Evolutionary conservation across 2,329 filamentous ascomycete genomes (phyloP).

Genomic region (Beauveria sp.): DNA sequence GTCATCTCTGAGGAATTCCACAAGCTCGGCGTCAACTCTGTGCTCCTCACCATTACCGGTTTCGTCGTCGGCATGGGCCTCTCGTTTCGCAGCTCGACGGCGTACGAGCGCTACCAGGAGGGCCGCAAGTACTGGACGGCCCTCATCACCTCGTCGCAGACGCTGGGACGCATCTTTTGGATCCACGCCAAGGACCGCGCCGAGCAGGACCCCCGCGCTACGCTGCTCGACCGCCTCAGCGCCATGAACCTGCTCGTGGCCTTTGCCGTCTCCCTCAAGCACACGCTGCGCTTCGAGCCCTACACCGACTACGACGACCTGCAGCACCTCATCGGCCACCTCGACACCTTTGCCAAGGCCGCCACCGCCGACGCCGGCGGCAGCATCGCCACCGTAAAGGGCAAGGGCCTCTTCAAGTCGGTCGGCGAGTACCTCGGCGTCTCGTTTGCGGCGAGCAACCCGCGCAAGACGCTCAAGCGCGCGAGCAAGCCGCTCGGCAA

Average conservation of each 20-base stretch:
- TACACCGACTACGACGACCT: slow-evolving; percentile 72
- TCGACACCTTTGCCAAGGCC: slow-evolving; percentile 65
- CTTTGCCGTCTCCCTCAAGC: slow-evolving; percentile 71
- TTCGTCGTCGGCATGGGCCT: slow-evolving; percentile 75
- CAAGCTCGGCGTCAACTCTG: slow-evolving; percentile 26
- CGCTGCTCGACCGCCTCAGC: slow-evolving; percentile 63
- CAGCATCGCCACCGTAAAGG: slow-evolving; percentile 23
- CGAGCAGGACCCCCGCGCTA: slow-evolving; percentile 48
- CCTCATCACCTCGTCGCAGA: slow-evolving; percentile 53
- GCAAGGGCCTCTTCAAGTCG: slow-evolving; percentile 51
- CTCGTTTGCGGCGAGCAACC: slow-evolving; percentile 70
- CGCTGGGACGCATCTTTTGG: slow-evolving; percentile 75
- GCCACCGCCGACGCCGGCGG: slow-evolving; percentile 35
- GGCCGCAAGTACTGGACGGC: slow-evolving; percentile 57
- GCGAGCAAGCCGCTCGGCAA: slow-evolving; percentile 69
- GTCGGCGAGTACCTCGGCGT: slow-evolving; percentile 68
- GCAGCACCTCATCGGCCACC: slow-evolving; percentile 58
- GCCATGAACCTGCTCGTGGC: slow-evolving; percentile 72
- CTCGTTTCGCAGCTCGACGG: slow-evolving; percentile 68
- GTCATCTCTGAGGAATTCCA: slow-evolving; percentile 41
- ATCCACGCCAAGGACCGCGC: slow-evolving; percentile 59
- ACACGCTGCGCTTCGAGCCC: slow-evolving; percentile 77
- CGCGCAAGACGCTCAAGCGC: slow-evolving; percentile 68
- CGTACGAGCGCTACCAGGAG: slow-evolving; percentile 66
- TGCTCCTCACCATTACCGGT: slow-evolving; percentile 62